phyloP scores from a whole-genome alignment of 352 stramenopile species.

The Phytophthora foliorum region DNA sequence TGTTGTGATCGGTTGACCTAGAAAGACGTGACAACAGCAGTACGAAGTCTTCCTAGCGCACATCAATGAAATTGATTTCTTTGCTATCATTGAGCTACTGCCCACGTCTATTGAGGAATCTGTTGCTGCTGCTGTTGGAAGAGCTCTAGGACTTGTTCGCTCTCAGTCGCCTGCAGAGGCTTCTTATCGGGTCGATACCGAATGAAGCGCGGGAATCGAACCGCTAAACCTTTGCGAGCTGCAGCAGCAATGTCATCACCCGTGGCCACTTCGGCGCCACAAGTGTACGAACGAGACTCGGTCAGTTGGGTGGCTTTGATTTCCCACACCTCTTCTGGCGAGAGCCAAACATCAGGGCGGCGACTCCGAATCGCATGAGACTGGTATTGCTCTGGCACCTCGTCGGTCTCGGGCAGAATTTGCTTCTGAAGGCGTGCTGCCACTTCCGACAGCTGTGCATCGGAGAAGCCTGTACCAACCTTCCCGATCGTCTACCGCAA shows the following conservation, averaged over 20 bases:
- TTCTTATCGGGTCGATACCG: conserved; percentile 97
- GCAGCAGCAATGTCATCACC: conserved; percentile 14
- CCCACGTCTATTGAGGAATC: conserved; percentile 24
- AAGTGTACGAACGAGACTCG: conserved; percentile 96
- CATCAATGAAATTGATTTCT: conserved; percentile 9
- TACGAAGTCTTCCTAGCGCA: not conserved
- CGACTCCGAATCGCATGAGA: conserved; percentile 65
- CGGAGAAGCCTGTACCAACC: conserved; percentile 98
- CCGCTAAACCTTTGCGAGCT: conserved; percentile 91
- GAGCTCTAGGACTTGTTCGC: conserved; percentile 92
- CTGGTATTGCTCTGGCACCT: conserved; percentile 68
- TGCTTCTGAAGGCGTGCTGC: conserved; percentile 57
- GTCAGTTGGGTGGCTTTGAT: conserved; percentile 99
- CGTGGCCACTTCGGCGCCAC: conserved; percentile 46
- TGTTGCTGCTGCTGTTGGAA: conserved; percentile 61
- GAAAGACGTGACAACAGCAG: conserved; percentile 5
- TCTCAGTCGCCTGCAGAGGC: conserved; percentile 94
- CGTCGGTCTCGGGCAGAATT: conserved; percentile 45
- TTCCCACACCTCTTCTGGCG: conserved; percentile 97
- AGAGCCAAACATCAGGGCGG: conserved; percentile 95
- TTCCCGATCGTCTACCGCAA: conserved; percentile 79
- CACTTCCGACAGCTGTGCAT: conserved; percentile 93
- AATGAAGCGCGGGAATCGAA: conserved; percentile 99
- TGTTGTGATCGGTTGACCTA: conserved; percentile 24
- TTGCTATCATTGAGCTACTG: not conserved